A percentile compares a stretch with the other conserved stretches of the same genome.
Conservation (phyloP, 441 rosid species). For the Pelargonium australe region DNA sequence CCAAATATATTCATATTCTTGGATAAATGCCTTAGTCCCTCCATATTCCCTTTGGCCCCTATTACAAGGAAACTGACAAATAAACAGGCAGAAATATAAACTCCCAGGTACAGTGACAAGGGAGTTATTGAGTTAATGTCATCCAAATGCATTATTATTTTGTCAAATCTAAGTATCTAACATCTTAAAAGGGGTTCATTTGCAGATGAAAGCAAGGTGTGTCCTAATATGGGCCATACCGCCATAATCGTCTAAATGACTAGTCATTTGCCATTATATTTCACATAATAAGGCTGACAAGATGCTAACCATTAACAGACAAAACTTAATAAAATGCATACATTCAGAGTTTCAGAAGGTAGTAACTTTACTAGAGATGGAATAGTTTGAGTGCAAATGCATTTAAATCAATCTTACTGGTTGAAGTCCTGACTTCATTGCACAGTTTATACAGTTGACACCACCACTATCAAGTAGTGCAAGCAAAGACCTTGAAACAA, state of each 20-base stretch:
- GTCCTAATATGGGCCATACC: neutral
- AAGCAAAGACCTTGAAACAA: constrained; percentile 48
- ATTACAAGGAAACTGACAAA: no score
- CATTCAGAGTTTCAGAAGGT: neutral
- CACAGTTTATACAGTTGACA: constrained; percentile 48
- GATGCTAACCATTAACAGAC: neutral
- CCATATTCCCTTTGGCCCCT: no score
- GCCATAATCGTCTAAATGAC: neutral
- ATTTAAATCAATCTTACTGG: constrained; percentile 37
- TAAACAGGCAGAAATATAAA: no score
- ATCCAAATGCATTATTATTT: neutral
- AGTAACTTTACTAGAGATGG: neutral
- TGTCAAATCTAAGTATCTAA: no score
- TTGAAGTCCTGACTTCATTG: constrained; percentile 38
- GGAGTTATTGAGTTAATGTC: neutral
- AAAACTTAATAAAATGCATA: neutral
- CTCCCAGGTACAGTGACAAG: no score
- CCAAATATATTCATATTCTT: no score
- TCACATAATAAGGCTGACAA: neutral
- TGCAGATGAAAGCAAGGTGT: neutral
- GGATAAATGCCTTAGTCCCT: no score
- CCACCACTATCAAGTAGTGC: constrained; percentile 60
- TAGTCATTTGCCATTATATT: neutral
- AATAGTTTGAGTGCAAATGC: neutral
- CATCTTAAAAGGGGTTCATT: no score